phyloP scores from a whole-genome alignment of 768 basidiomycete species.

The Collybia nuda region DNA sequence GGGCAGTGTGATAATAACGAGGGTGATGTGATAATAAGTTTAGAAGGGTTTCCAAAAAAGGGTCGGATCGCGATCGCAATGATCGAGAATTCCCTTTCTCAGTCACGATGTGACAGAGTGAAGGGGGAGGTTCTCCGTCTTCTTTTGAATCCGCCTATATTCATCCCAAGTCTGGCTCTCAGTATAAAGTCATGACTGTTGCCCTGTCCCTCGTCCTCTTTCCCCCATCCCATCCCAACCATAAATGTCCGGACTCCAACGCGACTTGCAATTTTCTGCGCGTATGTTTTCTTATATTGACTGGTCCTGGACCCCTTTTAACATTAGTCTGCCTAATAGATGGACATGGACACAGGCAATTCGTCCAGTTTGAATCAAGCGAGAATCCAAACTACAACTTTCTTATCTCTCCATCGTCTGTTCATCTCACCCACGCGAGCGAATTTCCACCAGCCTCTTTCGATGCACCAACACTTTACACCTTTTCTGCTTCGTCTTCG shows the following conservation, averaged over 20 bases:
- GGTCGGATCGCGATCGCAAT: conserved; percentile 9
- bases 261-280: conserved; percentile 6
- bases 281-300: no score
- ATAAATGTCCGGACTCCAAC: conserved; percentile 11
- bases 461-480: conserved; percentile 5
- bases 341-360: no score
- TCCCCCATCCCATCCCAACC: background rate
- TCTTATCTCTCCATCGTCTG: no score
- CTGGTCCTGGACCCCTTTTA: no score
- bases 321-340: no score
- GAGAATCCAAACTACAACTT: no score
- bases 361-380: no score
- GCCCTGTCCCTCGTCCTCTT: background rate
- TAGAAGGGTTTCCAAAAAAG: conserved; percentile 8
- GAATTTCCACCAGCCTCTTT: conserved; percentile 2
- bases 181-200: conserved; percentile 13
- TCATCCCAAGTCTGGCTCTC: conserved; percentile 11
- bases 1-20: conserved; percentile 28
- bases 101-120: conserved; percentile 18
- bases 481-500: conserved; percentile 12
- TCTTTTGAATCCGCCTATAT: conserved; percentile 16
- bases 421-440: no score
- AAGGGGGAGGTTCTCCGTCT: conserved; percentile 14
- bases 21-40: conserved; percentile 14
- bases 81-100: background rate